Evolutionary conservation across 2,329 filamentous ascomycete genomes (phyloP), one percentile per base, ranked within the genome.

Genomic region (Stachybotrys chartarum): DNA sequence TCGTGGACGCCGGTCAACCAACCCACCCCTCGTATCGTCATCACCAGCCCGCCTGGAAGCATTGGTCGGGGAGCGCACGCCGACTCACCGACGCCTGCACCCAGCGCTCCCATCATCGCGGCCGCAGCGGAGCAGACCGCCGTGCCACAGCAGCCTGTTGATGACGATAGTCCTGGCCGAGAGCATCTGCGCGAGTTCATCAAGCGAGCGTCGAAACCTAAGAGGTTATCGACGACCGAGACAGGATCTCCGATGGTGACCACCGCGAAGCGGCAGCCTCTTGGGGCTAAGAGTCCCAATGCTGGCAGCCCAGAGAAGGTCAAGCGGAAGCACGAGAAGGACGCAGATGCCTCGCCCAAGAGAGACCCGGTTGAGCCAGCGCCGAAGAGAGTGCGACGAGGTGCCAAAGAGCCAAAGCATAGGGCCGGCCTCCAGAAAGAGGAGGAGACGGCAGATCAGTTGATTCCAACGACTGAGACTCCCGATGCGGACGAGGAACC

Each of bases 171-270:
- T 50, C 69, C 69, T 24, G 67, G 64, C 5, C 68, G 70, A 1
- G 69, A 69, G 11, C 72, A 66, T 39, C 65, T 72, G 62, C 61
- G 65, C 6, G 65, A 67, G 16, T 73, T 73, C 48, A 72, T 72
- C 57, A 68, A 66, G 51, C 66, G 67, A n/a, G 64, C 68, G 30
- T 64, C 68, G 30, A 66, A 61, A 18, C 65, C 61, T 11, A 63
- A 61, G 58, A 56, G 64, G 49, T 57, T 59, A 3, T 66, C 68
- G 2, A 59, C 68, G 12, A 65, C 68, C 1, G 67, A 68, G 45
- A 59, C 63, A 1, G 69, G 68, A 5, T 70, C 68, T n/a, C 66
- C 68, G 14, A 60, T 69, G 30, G 62, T 66, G 7, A 56, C 58
- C 7, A n/a, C 54, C 6, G 18, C 50, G 1, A 63, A 66, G 58